phyloP scores from a whole-genome alignment of 2,329 filamentous ascomycete genomes.

The Sporothrix inflata region DNA sequence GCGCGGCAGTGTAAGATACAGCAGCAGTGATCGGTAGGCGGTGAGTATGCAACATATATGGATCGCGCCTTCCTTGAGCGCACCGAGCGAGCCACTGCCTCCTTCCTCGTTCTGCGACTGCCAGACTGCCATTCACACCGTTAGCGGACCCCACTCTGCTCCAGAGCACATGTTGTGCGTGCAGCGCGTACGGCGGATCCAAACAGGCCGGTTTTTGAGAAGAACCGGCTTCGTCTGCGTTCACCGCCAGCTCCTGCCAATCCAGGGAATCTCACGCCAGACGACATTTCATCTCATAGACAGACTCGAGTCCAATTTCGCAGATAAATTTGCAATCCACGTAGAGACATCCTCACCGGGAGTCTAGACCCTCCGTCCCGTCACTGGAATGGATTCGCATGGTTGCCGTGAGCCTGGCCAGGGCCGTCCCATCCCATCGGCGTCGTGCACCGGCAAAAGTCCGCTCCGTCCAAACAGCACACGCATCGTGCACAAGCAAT shows the following conservation, averaged over 20 bases:
- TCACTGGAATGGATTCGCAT: constrained; percentile 19
- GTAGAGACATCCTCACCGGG: neutral
- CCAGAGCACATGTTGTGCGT: neutral
- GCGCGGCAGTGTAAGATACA: no score
- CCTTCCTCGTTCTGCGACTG: neutral
- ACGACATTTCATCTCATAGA: neutral
- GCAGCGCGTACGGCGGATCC: neutral
- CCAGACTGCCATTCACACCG: neutral
- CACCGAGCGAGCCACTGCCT: neutral
- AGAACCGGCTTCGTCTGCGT: neutral
- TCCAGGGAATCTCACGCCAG: neutral
- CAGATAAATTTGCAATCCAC: constrained; percentile 22
- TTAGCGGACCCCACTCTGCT: neutral
- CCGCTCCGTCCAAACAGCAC: neutral
- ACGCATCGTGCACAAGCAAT: constrained; percentile 9
- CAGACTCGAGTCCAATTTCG: constrained; percentile 8
- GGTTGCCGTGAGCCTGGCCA: constrained; percentile 23
- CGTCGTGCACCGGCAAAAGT: neutral
- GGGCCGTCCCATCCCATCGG: neutral
- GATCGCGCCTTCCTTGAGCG: neutral
- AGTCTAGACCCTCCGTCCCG: neutral
- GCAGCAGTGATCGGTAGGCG: neutral
- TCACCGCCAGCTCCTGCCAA: constrained; percentile 10
- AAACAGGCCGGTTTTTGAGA: neutral
- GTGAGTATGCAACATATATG: neutral